Base-by-base conservation (phyloP, 345 rosid species). In the Barbarea vulgaris region DNA sequence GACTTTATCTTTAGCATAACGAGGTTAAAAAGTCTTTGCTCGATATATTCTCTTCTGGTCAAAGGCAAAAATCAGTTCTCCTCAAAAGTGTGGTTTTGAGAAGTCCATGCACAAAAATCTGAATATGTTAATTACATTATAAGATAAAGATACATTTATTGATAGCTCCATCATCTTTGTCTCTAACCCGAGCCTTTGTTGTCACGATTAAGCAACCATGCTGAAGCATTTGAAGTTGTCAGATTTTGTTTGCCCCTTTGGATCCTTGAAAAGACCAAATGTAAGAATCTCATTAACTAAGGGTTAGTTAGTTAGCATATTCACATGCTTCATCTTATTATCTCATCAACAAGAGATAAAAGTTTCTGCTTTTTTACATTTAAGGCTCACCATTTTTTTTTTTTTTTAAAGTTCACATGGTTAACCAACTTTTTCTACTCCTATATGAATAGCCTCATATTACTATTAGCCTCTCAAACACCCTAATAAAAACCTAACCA, bases 311-410 rank as follows among this genome's bases (percentile, higher is more conserved):
- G 81, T 66, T 78, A 65, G 81, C 63, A 37, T 0, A 39, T 66
- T 78, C 81, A 78, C 81, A 78, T 65, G 81, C 21, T 78, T 78
- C 81, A 72, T 51, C 77, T 64, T 58, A 72, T 66, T 31, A 33
- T 58, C 63, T 51, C 64, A 72, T 72, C 76, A 64, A 77, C 66
- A 55, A 62, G 31, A 33, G 77, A 71, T 64, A 64, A 71, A 71
- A 54, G 36, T 56, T 71, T 39, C 9, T 72, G 27, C 58, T 63
- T 77, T 70, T 69, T 37, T 66, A 50, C 76, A 77, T 70, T 70
- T 34, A 70, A 55, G 25, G 36, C 61, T 44, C 57, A 42, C 15
- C 12, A 21, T 9, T 13, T 28, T 28, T 42, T 61, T 9, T 13
- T 28, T 28, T 42, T 61, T 61, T 52, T 3, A 3, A 66, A 71